These are phyloP conservation scores for Bretziella fagacearum DNA, from an alignment of 2,329 filamentous ascomycete genomes.

Conservation along the genomic window DNA sequence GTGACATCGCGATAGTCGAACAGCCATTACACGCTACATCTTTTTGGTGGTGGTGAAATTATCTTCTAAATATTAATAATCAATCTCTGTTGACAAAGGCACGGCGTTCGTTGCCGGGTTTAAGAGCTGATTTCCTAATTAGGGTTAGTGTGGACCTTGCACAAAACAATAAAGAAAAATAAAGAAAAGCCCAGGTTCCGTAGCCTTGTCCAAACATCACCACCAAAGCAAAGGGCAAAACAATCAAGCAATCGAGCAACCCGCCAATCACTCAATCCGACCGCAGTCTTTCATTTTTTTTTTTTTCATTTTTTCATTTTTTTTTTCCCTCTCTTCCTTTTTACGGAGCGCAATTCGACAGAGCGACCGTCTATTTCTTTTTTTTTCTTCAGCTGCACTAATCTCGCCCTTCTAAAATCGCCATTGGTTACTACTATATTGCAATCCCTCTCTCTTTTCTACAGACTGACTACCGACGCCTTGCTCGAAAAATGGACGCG, in stretches of 20 bases:
- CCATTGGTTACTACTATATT: too few relatives aligned
- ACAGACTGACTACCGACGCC: too few relatives aligned
- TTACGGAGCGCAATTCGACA: too few relatives aligned
- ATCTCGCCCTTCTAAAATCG: too few relatives aligned
- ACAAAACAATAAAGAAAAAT: not conserved
- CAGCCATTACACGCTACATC: too few relatives aligned
- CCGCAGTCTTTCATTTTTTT: conserved; percentile 3
- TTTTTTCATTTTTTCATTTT: not conserved
- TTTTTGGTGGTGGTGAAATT: too few relatives aligned
- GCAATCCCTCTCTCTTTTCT: too few relatives aligned
- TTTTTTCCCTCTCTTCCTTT: not conserved
- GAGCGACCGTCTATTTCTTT: not conserved
- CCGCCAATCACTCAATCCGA: not conserved
- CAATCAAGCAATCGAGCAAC: not conserved
- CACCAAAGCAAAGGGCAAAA: conserved; percentile 1
- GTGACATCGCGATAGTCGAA: not conserved
- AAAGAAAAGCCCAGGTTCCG: not conserved
- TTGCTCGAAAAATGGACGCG: conserved; percentile 38
- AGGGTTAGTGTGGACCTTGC: conserved; percentile 15
- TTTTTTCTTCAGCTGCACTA: too few relatives aligned
- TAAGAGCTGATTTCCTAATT: conserved; percentile 16
- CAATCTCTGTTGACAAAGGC: not conserved
- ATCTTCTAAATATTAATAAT: too few relatives aligned
- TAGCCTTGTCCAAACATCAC: conserved; percentile 14
- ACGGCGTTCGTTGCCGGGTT: not conserved